phyloP scores from a whole-genome alignment of 345 rosid genomes.

The Moricandia arvensis region DNA sequence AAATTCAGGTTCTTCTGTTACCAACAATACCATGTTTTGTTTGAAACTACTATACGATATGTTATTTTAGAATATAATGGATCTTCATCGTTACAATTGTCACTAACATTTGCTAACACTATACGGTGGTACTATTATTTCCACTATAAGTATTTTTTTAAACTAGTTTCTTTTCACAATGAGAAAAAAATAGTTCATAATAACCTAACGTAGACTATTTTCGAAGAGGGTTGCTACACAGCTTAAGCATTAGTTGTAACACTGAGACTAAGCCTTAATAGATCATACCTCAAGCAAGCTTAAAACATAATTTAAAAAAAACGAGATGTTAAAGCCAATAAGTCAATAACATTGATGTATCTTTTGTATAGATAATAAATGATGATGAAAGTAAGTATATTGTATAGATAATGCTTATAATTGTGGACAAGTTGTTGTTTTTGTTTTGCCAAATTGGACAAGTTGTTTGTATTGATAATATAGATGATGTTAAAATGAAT shows the following conservation, averaged over 20 bases:
- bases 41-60: neutral
- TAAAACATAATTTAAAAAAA: neutral
- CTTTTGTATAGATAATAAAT: neutral
- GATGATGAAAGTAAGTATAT: neutral
- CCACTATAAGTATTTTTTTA: too few species aligned
- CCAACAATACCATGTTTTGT: neutral
- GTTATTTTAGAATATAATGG: neutral
- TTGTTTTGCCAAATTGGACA: neutral
- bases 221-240: neutral
- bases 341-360: neutral
- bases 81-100: neutral
- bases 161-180: neutral
- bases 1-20: neutral
- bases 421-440: neutral
- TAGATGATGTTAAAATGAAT: neutral
- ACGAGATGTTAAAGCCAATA: neutral
- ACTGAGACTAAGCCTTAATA: neutral
- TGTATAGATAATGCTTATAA: neutral
- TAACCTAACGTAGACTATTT: neutral
- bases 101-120: conserved; percentile 14
- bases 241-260: neutral
- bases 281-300: neutral
- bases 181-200: neutral
- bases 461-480: conserved; percentile 12
- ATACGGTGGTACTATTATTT: neutral